Evolutionary conservation across 176 grass and related monocot species (phyloP), one percentile per base, ranked within the genome.

Genomic region (Carex kokanica): DNA sequence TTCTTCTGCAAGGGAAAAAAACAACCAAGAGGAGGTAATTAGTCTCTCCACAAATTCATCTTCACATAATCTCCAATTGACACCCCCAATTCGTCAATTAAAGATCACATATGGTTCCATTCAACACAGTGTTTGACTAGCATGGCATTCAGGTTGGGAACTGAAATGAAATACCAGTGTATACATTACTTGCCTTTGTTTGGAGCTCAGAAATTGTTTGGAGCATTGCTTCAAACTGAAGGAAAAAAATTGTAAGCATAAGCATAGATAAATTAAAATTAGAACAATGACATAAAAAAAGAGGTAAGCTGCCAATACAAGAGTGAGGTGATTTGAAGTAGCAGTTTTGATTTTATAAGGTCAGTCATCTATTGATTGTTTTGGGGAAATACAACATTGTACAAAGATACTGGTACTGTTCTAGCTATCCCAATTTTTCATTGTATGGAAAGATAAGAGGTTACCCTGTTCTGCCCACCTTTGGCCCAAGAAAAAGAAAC

Each of bases 151-250:
- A 51, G 24, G 20, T 49, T 14, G 20, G 12, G 24, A 51, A 21
- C 70, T 6, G 12, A 74, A 74, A 25, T 24, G 20, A 74, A 74
- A 49, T 25, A 8, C 41, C 24, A 52, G 21, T 21, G 52, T 70
- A 27, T 24, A 25, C 51, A 74, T 25, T 38, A 52, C 79, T 65
- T 65, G 79, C 79, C 79, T 81, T 81, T 45, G 34, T 24, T 81
- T 81, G 59, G 10, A 81, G 79, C 14, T 81, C 79, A 29, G 79
- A 81, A 81, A 81, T 81, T 8, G 79, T 60, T 47, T 81, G 34
- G 18, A 51, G 34, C 79, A 49, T 81, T 15, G 31, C 79, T 81
- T 81, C 58, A 17, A 63, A 63, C 79, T 81, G 60, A 40, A 70
- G 7, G 66, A 16, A 17, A 60, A 65, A 51, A 14, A 25, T 8